These are phyloP conservation scores for Erysimum cheiranthoides DNA, from an alignment of 345 rosid species.

Conservation along the genomic window DNA sequence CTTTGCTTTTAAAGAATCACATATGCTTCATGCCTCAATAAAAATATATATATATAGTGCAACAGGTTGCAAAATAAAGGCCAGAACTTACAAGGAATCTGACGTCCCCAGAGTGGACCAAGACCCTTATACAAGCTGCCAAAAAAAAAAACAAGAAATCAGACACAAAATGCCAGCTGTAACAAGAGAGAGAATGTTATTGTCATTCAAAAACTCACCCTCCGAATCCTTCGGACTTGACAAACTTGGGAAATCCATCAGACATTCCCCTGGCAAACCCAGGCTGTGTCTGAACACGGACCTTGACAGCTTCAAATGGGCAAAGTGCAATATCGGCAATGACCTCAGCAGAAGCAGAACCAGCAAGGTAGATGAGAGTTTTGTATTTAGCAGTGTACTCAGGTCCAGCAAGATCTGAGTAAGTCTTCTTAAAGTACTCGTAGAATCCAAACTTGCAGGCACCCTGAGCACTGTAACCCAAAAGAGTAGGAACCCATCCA, in stretches of 20 bases:
- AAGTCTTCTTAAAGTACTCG: conserved; percentile 94
- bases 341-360: conserved; percentile 97
- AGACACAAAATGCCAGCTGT: conserved; percentile 5
- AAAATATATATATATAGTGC: conserved; percentile 2
- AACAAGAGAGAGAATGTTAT: background rate
- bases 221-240: conserved; percentile 81
- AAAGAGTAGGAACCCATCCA: conserved; percentile 97
- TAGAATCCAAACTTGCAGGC: conserved; percentile 99
- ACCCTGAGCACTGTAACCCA: conserved; percentile 99
- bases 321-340: conserved; percentile 95
- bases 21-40: background rate
- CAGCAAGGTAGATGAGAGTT: conserved; percentile 97
- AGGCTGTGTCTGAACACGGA: conserved; percentile 98
- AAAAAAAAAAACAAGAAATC: background rate
- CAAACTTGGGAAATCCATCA: conserved; percentile 96
- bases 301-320: conserved; percentile 99
- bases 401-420: conserved; percentile 95
- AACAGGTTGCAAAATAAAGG: background rate
- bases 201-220: conserved; percentile 64
- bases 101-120: conserved; percentile 99
- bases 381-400: conserved; percentile 83
- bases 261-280: conserved; percentile 93
- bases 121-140: conserved; percentile 94
- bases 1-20: background rate
- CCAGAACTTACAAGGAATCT: conserved; percentile 88